These are phyloP conservation scores for Saccharum hybrid DNA, from an alignment of 202 grass and related monocot species.

Conservation along the genomic window DNA sequence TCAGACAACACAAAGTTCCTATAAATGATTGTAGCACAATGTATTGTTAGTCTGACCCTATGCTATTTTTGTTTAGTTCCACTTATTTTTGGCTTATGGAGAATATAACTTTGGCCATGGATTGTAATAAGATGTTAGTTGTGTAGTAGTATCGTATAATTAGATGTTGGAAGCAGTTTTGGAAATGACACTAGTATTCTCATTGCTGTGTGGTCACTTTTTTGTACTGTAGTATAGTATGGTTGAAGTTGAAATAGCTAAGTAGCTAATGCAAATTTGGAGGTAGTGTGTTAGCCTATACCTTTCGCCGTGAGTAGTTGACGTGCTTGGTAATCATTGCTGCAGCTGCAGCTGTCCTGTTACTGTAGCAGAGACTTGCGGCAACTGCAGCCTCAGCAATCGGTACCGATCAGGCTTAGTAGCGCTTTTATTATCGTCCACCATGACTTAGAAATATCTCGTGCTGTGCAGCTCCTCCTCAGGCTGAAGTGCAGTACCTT, in stretches of 20 bases:
- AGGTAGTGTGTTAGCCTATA: conserved; percentile 2
- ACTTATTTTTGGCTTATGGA: background rate
- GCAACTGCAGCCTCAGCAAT: background rate
- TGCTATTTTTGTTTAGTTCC: conserved; percentile 14
- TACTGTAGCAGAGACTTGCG: background rate
- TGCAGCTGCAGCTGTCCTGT: background rate
- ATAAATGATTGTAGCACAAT: conserved; percentile 20
- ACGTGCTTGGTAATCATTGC: background rate
- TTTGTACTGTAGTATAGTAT: conserved; percentile 11
- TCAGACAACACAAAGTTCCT: background rate
- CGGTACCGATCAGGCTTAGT: background rate
- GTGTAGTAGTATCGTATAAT: too few relatives aligned
- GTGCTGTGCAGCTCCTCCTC: conserved; percentile 67
- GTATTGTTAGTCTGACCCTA: conserved; percentile 4
- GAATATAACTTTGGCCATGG: conserved; percentile 15
- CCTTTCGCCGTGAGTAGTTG: background rate
- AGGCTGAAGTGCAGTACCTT: conserved; percentile 75
- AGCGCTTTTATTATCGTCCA: conserved; percentile 27
- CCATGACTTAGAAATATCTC: conserved; percentile 39
- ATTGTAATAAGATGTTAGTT: conserved; percentile 20
- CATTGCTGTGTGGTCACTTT: background rate
- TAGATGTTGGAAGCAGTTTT: conserved; percentile 26
- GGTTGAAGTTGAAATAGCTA: conserved; percentile 8
- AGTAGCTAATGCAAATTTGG: conserved; percentile 4
- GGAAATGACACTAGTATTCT: background rate